Conservation (phyloP, 345 rosid genomes). For the Cardiospermum halicacabum region DNA sequence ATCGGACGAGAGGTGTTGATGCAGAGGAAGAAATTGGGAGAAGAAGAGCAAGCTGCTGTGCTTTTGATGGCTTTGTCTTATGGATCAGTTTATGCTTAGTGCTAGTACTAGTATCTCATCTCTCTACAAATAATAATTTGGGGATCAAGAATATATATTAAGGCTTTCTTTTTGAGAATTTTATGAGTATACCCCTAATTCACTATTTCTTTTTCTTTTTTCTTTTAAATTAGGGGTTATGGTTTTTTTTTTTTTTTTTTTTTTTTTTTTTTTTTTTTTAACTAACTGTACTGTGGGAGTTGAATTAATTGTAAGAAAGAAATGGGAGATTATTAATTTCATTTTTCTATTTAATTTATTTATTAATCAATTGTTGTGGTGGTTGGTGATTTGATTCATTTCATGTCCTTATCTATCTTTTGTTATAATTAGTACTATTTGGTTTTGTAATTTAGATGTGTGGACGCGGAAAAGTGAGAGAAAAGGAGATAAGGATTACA, state of each 20-base stretch:
- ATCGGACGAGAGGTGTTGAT: slow-evolving; percentile 59
- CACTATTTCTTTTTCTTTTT: slow-evolving; percentile 15
- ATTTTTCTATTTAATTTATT: slow-evolving; percentile 9
- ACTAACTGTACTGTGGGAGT: slow-evolving; percentile 21
- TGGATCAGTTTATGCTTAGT: slow-evolving; percentile 62
- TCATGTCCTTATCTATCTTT: neutral
- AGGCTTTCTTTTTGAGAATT: neutral
- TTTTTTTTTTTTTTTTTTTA: neutral
- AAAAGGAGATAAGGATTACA: neutral
- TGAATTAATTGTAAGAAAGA: slow-evolving; percentile 22
- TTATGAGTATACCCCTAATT: neutral
- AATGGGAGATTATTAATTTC: slow-evolving; percentile 18
- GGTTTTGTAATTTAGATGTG: neutral
- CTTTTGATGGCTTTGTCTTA: slow-evolving; percentile 87
- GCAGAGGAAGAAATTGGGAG: slow-evolving; percentile 60
- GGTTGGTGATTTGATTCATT: neutral
- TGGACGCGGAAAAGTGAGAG: neutral
- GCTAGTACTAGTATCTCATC: neutral
- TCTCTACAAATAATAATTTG: too few species aligned
- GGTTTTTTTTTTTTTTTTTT: neutral
- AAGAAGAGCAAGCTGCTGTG: slow-evolving; percentile 91
- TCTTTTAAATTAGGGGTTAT: neutral
- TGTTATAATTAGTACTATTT: neutral
- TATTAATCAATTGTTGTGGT: neutral
- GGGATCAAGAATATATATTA: too few species aligned